A percentile compares a stretch with the other conserved stretches of the same genome.
Conservation (phyloP, 1,284 basidiomycete species). For the Ustilago sp. region DNA sequence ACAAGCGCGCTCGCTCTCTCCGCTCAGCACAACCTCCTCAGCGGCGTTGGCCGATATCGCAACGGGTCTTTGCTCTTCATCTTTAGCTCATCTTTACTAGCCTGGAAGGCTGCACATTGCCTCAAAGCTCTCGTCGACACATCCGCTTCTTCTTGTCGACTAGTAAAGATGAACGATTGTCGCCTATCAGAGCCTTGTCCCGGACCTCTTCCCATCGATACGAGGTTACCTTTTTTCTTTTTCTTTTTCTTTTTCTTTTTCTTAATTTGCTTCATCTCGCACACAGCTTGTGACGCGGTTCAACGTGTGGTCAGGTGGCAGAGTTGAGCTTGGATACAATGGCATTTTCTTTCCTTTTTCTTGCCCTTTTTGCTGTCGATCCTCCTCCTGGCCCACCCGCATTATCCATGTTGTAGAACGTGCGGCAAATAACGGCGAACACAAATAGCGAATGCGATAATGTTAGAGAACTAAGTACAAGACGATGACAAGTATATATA, state of each 20-base stretch:
- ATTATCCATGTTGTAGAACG: not conserved
- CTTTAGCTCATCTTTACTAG: not conserved
- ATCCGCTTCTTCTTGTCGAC: not conserved
- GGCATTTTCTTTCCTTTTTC: slow-evolving; percentile 2
- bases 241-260: not conserved
- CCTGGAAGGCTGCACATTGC: not conserved
- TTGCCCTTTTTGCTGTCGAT: not conserved
- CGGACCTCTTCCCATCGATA: slow-evolving; percentile 5
- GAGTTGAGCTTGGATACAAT: not conserved
- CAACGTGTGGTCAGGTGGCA: slow-evolving; percentile 21
- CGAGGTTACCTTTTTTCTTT: not conserved
- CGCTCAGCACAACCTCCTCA: not conserved
- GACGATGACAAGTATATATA: too few species aligned
- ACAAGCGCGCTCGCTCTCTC: slow-evolving; percentile 8
- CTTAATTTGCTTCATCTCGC: not conserved
- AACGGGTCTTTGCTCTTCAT: not conserved
- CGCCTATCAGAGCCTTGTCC: not conserved
- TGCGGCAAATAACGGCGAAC: too few species aligned
- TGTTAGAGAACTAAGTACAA: too few species aligned
- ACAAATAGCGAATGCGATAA: too few species aligned
- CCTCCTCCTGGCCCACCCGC: not conserved
- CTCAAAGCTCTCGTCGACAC: not conserved
- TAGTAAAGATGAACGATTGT: not conserved
- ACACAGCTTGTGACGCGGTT: not conserved
- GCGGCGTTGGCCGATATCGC: slow-evolving; percentile 1